Base-by-base conservation (phyloP, 75 land plant species). In the Selaginella tamariscina region DNA sequence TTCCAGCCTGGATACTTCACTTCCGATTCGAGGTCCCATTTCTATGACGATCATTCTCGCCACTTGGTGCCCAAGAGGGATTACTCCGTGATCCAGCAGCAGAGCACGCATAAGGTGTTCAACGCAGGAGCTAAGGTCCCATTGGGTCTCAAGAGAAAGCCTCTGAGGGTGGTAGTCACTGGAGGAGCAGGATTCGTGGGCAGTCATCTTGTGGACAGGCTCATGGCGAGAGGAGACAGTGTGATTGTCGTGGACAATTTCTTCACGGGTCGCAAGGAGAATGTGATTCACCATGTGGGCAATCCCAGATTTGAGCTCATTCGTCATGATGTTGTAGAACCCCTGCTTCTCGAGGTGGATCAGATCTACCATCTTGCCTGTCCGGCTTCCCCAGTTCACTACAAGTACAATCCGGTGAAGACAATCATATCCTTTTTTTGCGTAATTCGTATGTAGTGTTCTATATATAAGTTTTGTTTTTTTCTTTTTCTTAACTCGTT, bases 351-450 rank as follows among this genome's bases (percentile, higher is more conserved):
- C 23, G 97, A 92, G 72, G 97, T 92, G 15, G 97, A 92, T 70
- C 97, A 86, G 82, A 92, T 92, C 87, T 92, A 92, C 75, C 97
- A 92, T 65, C 79, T 92, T 27, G 97, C 97, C 0, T 92, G 97
- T 78, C 97, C 97, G 2, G 97, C 97, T 20, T 92, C 97, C 23
- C 97, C 97, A 0, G 95, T 92, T n/a, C 97, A 92, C 68, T 92
- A 92, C 82, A 92, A 92, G 78, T 77, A 77, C 80, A 92, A 92
- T 71, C 97, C 95, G 29, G 95, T 92, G 77, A 92, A 92, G 77
- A 92, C 97, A 0, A 92, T 92, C 80, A 91, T 91, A 91, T 91
- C 97, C 95, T 88, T 84, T 69, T 60, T 31, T 2, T 0, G 1
- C 55, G 29, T 49, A 0, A 30, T 30, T 24, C 20, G 8, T 66